phyloP scores from a whole-genome alignment of 352 stramenopile species.

The Globisporangium megalacanthum region DNA sequence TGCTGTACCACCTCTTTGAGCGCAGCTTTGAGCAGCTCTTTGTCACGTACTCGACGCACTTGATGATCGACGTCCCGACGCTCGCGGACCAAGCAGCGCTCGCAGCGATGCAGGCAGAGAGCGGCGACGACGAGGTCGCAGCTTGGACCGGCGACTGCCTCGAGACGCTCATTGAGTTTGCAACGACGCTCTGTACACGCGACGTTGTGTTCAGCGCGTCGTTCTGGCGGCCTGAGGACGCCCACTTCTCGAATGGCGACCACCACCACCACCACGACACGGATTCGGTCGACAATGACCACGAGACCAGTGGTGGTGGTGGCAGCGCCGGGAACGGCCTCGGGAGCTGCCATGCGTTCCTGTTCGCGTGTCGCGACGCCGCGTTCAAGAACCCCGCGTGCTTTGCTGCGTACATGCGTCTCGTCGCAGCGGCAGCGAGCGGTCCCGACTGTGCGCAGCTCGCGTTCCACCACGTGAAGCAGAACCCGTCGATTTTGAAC shows the following conservation, averaged over 20 bases:
- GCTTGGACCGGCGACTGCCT: conserved; percentile 71
- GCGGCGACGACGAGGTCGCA: conserved; percentile 42
- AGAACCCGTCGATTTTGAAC: conserved; percentile 69
- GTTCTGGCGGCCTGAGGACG: conserved; percentile 54
- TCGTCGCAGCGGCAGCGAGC: conserved; percentile 61
- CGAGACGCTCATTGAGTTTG: conserved; percentile 76
- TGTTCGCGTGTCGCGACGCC: conserved; percentile 63
- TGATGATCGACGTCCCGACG: conserved; percentile 79
- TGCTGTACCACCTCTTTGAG: conserved; percentile 69
- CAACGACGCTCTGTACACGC: conserved; percentile 49
- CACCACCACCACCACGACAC: conserved; percentile 17
- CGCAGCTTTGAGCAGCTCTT: conserved; percentile 65
- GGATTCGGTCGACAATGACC: conserved; percentile 29
- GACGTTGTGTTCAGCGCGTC: conserved; percentile 49
- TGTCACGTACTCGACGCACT: conserved; percentile 61
- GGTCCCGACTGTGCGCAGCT: conserved; percentile 66
- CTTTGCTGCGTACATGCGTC: conserved; percentile 64
- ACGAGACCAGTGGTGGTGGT: conserved; percentile 13
- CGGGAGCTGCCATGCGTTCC: conserved; percentile 54
- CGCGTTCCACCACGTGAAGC: conserved; percentile 84
- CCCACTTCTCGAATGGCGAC: not conserved
- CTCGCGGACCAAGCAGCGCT: conserved; percentile 60
- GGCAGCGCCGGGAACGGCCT: conserved; percentile 14
- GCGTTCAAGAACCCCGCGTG: conserved; percentile 74
- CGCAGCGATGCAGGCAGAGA: conserved; percentile 63